Percentiles rank a stretch among this genome's conserved stretches.
Conservation (phyloP, 768 basidiomycete genomes). For the Heimioporus sp. region DNA sequence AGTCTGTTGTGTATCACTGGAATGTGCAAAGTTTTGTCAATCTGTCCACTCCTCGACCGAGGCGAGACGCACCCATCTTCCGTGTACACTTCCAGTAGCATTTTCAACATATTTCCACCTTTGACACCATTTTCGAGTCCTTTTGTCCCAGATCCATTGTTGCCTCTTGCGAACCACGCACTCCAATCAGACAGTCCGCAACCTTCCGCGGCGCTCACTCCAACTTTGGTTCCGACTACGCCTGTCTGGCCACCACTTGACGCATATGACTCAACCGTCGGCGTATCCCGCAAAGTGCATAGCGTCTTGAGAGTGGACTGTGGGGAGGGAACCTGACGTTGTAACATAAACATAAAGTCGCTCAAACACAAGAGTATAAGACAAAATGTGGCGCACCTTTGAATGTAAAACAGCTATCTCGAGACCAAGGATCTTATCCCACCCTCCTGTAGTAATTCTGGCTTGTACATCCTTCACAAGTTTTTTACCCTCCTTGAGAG, state of each 20-base stretch:
- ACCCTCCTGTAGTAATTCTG: conserved; percentile 16
- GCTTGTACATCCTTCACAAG: conserved; percentile 19
- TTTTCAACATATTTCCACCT: conserved; percentile 57
- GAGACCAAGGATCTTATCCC: conserved; percentile 56
- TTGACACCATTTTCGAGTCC: conserved; percentile 41
- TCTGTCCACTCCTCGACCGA: not conserved
- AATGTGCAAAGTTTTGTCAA: not conserved
- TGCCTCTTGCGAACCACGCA: conserved; percentile 42
- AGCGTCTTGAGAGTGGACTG: conserved; percentile 60
- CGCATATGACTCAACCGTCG: conserved; percentile 86
- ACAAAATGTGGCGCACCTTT: conserved; percentile 46
- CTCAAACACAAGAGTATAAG: not conserved
- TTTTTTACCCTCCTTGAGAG: conserved; percentile 15
- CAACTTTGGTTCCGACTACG: conserved; percentile 58
- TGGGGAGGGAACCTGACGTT: conserved; percentile 6
- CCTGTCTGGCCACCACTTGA: conserved; percentile 62
- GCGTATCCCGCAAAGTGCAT: conserved; percentile 64
- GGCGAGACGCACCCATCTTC: conserved; percentile 57
- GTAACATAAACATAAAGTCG: not conserved
- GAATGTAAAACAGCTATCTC: conserved; percentile 79
- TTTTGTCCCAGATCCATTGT: conserved; percentile 45
- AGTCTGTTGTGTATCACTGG: conserved; percentile 57
- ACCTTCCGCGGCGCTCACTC: conserved; percentile 54
- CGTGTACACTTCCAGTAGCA: conserved; percentile 82
- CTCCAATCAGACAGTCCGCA: conserved; percentile 40